phyloP scores from a whole-genome alignment of 1,139 yeast genomes.

The Zygotorulaspora mrakii region DNA sequence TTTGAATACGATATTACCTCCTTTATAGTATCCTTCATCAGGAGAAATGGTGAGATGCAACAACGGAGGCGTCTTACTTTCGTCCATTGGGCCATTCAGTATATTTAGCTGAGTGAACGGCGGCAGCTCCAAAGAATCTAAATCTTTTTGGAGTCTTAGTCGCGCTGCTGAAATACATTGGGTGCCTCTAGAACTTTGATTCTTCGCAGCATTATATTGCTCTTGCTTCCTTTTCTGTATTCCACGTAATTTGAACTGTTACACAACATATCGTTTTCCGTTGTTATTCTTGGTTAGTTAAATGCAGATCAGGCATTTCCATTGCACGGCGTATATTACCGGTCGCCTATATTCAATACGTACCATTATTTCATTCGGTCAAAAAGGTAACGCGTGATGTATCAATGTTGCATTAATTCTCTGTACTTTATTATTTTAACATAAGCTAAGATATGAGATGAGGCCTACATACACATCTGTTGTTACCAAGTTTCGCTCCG shows the following conservation, averaged over 20 bases:
- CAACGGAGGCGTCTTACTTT: slow-evolving; percentile 23
- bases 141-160: slow-evolving; percentile 49
- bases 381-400: too few species aligned
- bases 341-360: not conserved
- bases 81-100: slow-evolving; percentile 53
- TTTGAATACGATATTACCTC: slow-evolving; percentile 65
- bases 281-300: slow-evolving; percentile 4
- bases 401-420: too few species aligned
- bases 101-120: slow-evolving; percentile 54
- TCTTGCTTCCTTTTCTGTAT: slow-evolving; percentile 57
- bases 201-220: slow-evolving; percentile 19
- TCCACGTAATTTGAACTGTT: slow-evolving; percentile 54
- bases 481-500: too few species aligned
- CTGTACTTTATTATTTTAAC: too few species aligned
- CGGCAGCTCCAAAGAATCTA: slow-evolving; percentile 68
- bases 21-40: slow-evolving; percentile 71
- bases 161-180: slow-evolving; percentile 46
- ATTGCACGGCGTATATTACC: too few species aligned
- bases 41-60: slow-evolving; percentile 64
- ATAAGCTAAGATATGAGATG: too few species aligned
- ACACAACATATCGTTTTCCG: not conserved
- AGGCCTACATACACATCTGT: too few species aligned
- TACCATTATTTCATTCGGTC: not conserved
- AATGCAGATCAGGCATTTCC: not conserved
- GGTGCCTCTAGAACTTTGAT: slow-evolving; percentile 17